A percentile compares a stretch with the other conserved stretches of the same genome.
These are phyloP conservation scores for Jamesozyma spencerorum DNA, from an alignment of 805 yeast species.

Conservation along the genomic window DNA sequence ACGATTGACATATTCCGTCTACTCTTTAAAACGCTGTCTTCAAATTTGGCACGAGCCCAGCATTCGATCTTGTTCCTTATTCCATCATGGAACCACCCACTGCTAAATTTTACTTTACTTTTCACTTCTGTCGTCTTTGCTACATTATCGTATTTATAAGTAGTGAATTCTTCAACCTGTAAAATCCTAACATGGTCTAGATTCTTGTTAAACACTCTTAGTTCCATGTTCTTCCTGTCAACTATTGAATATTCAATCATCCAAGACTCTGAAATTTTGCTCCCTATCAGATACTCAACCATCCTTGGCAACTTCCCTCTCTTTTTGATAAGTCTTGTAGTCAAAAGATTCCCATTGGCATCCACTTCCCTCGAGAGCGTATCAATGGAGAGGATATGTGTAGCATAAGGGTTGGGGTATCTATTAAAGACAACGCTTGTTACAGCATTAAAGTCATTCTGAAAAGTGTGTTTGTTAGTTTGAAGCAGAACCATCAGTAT, in stretches of 20 bases:
- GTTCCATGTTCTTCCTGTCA: constrained; percentile 45
- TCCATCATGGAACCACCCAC: constrained; percentile 44
- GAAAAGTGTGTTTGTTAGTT: constrained; percentile 45
- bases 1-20: constrained; percentile 69
- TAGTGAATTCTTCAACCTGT: constrained; percentile 67
- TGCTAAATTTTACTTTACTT: constrained; percentile 60
- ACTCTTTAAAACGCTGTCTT: constrained; percentile 55
- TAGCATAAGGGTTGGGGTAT: constrained; percentile 69
- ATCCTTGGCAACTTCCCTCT: constrained; percentile 74
- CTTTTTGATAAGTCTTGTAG: constrained; percentile 68
- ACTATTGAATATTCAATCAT: constrained; percentile 70
- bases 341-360: constrained; percentile 51
- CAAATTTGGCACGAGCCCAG: constrained; percentile 69
- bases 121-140: constrained; percentile 37
- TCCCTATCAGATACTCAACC: constrained; percentile 38
- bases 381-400: constrained; percentile 78
- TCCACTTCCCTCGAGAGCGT: constrained; percentile 59
- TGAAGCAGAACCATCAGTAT: constrained; percentile 54
- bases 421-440: constrained; percentile 68
- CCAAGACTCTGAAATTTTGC: constrained; percentile 64
- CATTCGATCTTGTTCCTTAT: constrained; percentile 66
- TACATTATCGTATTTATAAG: constrained; percentile 36
- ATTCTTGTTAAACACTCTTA: constrained; percentile 70
- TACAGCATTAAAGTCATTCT: constrained; percentile 61
- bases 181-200: constrained; percentile 74